Percentiles rank a stretch among this genome's conserved stretches.
Conservation (phyloP, 1,284 basidiomycete genomes). For the Takashimella tepidaria region DNA sequence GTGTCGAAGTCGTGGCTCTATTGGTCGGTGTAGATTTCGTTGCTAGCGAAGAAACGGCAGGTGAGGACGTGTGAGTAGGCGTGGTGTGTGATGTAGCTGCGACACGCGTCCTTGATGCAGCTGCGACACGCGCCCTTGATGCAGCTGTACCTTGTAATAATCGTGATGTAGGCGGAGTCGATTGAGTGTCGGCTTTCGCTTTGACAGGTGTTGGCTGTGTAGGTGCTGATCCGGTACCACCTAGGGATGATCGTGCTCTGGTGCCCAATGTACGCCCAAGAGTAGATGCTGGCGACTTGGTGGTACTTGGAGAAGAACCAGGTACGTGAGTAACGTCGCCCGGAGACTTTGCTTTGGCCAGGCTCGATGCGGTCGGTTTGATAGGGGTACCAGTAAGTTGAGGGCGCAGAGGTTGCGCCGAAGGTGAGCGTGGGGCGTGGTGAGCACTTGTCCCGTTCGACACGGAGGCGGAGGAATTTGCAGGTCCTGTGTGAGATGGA, state of each 20-base stretch:
- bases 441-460: background rate
- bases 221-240: background rate
- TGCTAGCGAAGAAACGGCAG: background rate
- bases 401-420: conserved; percentile 20
- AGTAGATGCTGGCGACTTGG: conserved; percentile 3
- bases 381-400: conserved; percentile 32
- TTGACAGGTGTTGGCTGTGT: background rate
- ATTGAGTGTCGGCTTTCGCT: background rate
- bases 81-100: conserved; percentile 2
- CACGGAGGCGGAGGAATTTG: too few relatives aligned
- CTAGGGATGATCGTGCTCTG: background rate
- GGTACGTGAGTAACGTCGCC: conserved; percentile 7
- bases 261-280: conserved; percentile 1
- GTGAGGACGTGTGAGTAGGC: too few relatives aligned
- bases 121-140: conserved; percentile 32
- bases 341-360: conserved; percentile 21
- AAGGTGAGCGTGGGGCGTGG: background rate
- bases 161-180: background rate
- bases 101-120: conserved; percentile 27
- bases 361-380: conserved; percentile 31
- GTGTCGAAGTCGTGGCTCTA: background rate
- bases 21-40: background rate
- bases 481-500: background rate
- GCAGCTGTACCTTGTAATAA: conserved; percentile 6
- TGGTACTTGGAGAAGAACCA: too few relatives aligned